These are phyloP conservation scores for Geotrichum carabidarum DNA, from an alignment of 1,139 yeast species.

Conservation along the genomic window DNA sequence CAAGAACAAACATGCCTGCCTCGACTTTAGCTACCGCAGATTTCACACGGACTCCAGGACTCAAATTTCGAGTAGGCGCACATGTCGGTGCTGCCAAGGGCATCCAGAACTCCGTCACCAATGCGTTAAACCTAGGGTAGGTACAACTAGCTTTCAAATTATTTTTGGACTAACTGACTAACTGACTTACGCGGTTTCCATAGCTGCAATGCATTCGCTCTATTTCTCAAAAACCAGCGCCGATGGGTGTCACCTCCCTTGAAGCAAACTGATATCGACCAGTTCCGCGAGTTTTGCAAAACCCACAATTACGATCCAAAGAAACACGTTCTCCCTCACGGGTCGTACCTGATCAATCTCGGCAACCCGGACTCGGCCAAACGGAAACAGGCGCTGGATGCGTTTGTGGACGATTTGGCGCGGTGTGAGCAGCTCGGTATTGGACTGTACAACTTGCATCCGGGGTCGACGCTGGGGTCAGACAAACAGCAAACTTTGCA, in stretches of 20 bases:
- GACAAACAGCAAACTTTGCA: constrained; percentile 61
- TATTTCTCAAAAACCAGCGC: constrained; percentile 84
- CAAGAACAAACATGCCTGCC: not conserved
- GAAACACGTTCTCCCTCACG: constrained; percentile 80
- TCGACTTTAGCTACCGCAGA: not conserved
- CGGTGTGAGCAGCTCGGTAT: constrained; percentile 82
- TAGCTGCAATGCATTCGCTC: constrained; percentile 69
- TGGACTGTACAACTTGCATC: constrained; percentile 88
- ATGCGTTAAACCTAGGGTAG: constrained; percentile 71
- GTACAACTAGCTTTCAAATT: constrained; percentile 15
- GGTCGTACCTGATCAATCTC: constrained; percentile 84
- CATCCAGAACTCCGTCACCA: constrained; percentile 66
- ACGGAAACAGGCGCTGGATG: constrained; percentile 65
- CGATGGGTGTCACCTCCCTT: constrained; percentile 85
- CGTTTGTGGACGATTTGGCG: constrained; percentile 80
- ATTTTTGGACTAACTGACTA: not conserved
- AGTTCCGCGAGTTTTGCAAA: constrained; percentile 59
- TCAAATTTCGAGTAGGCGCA: constrained; percentile 34
- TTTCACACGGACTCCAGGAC: constrained; percentile 9
- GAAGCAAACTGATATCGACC: constrained; percentile 57
- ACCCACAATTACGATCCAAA: constrained; percentile 60
- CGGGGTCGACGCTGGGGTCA: constrained; percentile 81
- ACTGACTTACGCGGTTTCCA: not conserved
- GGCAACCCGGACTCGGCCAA: constrained; percentile 87
- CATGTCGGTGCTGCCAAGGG: constrained; percentile 41